Conservation (phyloP, 805 yeast genomes). For the Wickerhamomyces alni region DNA sequence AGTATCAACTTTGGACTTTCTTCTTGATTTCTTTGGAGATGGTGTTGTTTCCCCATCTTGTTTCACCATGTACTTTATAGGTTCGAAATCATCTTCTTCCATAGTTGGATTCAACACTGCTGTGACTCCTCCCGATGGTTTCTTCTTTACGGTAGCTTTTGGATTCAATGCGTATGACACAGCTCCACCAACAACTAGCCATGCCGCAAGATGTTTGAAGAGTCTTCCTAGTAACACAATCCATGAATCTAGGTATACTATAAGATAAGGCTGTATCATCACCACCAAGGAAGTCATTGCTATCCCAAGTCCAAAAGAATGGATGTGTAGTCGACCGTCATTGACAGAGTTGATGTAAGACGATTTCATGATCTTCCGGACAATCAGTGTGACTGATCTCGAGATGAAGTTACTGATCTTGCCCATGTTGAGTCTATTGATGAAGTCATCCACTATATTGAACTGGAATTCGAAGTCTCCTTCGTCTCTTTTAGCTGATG, state of each 20-base stretch:
- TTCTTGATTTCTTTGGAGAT: not conserved
- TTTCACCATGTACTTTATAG: not conserved
- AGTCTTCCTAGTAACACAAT: slow-evolving; percentile 13
- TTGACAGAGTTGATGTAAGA: slow-evolving; percentile 16
- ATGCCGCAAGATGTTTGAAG: slow-evolving; percentile 12
- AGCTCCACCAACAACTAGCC: slow-evolving; percentile 14
- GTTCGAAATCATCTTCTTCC: not conserved
- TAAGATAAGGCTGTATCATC: slow-evolving; percentile 19
- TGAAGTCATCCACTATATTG: slow-evolving; percentile 3
- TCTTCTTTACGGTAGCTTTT: not conserved
- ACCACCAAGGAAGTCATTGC: slow-evolving; percentile 11
- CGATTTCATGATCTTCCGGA: slow-evolving; percentile 11
- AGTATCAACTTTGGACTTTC: slow-evolving; percentile 2
- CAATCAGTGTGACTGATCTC: not conserved
- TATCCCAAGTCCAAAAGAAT: slow-evolving; percentile 21
- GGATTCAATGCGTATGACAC: slow-evolving; percentile 14
- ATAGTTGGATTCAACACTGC: too few relatives aligned
- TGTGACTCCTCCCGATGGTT: too few relatives aligned
- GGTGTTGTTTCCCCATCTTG: not conserved
- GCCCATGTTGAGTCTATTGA: slow-evolving; percentile 12
- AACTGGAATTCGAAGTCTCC: not conserved
- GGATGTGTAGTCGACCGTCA: slow-evolving; percentile 22
- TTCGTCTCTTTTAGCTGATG: not conserved
- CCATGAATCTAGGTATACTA: slow-evolving; percentile 20
- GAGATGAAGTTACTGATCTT: slow-evolving; percentile 2